Conservation (phyloP, 1,284 basidiomycete genomes). For the Trametes pubescens region DNA sequence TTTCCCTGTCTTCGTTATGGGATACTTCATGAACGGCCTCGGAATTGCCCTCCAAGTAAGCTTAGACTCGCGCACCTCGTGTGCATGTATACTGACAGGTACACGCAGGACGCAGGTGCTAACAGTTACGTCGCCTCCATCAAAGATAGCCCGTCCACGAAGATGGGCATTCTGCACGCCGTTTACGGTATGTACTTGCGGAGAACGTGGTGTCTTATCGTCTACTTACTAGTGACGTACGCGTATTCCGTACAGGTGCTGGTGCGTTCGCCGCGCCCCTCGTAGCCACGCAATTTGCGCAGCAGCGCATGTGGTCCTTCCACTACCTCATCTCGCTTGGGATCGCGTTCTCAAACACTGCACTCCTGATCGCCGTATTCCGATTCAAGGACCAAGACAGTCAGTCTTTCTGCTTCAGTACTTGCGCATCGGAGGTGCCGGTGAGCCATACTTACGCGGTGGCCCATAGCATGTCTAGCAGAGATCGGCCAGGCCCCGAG, state of each 20-base stretch:
- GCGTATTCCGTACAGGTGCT: slow-evolving; percentile 37
- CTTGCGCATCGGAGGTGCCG: neutral
- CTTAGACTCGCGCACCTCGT: neutral
- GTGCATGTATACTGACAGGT: neutral
- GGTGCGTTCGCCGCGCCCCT: slow-evolving; percentile 70
- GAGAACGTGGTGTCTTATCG: neutral
- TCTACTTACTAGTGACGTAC: slow-evolving; percentile 40
- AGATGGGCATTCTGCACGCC: slow-evolving; percentile 71
- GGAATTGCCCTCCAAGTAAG: slow-evolving; percentile 59
- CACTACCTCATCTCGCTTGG: slow-evolving; percentile 71
- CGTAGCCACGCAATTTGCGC: slow-evolving; percentile 68
- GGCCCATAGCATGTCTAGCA: slow-evolving; percentile 41
- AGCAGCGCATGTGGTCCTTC: slow-evolving; percentile 61
- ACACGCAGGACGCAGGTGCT: slow-evolving; percentile 55
- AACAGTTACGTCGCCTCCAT: slow-evolving; percentile 61
- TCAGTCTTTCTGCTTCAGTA: slow-evolving; percentile 27
- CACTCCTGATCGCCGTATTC: slow-evolving; percentile 57
- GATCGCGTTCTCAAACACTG: slow-evolving; percentile 57
- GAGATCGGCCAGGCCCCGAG: slow-evolving; percentile 44
- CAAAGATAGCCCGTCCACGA: slow-evolving; percentile 51
- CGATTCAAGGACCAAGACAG: slow-evolving; percentile 63
- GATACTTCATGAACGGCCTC: slow-evolving; percentile 68
- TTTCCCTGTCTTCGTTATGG: slow-evolving; percentile 69
- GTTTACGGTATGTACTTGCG: slow-evolving; percentile 38
- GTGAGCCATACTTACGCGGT: neutral